Evolutionary conservation across 2,329 filamentous ascomycete genomes (phyloP).

Genomic region (Colletotrichum destructivum): DNA sequence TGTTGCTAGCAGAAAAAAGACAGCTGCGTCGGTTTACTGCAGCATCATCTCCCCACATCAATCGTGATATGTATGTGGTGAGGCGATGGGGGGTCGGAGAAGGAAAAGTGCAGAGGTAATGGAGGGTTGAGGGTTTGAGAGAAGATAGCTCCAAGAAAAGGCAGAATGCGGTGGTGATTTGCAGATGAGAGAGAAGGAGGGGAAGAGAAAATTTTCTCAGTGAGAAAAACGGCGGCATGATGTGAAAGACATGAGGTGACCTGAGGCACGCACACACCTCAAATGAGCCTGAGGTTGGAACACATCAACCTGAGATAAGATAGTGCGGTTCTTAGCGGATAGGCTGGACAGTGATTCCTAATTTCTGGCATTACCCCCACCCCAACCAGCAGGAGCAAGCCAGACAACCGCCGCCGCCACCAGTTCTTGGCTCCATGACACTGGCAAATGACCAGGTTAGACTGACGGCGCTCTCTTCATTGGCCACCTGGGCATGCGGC

Average conservation of each 20-base stretch:
- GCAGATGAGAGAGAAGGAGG: background rate
- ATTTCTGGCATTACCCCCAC: conserved; percentile 1
- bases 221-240: background rate
- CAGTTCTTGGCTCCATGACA: no score
- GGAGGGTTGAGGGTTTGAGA: background rate
- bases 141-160: background rate
- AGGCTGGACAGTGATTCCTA: background rate
- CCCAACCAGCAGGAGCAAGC: background rate
- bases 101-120: background rate
- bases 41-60: background rate
- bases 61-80: background rate
- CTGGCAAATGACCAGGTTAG: no score
- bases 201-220: background rate
- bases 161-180: background rate
- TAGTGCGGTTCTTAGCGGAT: background rate
- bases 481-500: background rate
- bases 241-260: background rate
- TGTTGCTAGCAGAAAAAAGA: background rate
- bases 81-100: background rate
- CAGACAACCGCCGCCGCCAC: background rate
- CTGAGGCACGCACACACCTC: background rate
- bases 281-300: background rate
- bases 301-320: background rate
- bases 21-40: background rate
- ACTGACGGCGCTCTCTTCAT: background rate